Conservation (phyloP, 768 basidiomycete genomes). For the Mycena polygramma region DNA sequence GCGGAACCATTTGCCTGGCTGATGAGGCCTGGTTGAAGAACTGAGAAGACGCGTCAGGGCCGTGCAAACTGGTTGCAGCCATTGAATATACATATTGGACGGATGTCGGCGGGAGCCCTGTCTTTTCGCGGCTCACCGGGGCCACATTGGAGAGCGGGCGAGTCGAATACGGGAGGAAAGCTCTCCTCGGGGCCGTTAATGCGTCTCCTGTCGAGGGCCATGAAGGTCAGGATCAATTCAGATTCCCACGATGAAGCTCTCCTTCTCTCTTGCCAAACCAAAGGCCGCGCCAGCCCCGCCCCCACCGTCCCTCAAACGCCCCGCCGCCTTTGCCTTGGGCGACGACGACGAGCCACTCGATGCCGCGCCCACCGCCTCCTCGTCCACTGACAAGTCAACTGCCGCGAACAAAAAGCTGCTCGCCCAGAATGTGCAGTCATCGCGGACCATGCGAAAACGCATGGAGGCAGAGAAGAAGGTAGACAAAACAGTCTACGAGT, state of each 20-base stretch:
- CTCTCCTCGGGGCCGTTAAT: slow-evolving; percentile 94
- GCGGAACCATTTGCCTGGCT: slow-evolving; percentile 96
- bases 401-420: slow-evolving; percentile 67
- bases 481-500: slow-evolving; percentile 90
- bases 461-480: slow-evolving; percentile 85
- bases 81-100: slow-evolving; percentile 81
- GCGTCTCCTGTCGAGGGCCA: slow-evolving; percentile 87
- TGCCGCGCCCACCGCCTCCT: slow-evolving; percentile 60
- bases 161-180: slow-evolving; percentile 70
- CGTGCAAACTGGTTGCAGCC: too few species aligned
- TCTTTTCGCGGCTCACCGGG: slow-evolving; percentile 59
- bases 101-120: slow-evolving; percentile 73
- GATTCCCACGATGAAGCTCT: slow-evolving; percentile 78
- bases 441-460: slow-evolving; percentile 75
- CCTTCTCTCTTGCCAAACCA: slow-evolving; percentile 84
- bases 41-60: slow-evolving; percentile 55
- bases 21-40: slow-evolving; percentile 90
- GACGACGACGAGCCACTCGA: slow-evolving; percentile 74
- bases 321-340: slow-evolving; percentile 72
- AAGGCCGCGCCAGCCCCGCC: slow-evolving; percentile 63
- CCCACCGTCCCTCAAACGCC: slow-evolving; percentile 62
- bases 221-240: slow-evolving; percentile 38
- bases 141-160: slow-evolving; percentile 51
- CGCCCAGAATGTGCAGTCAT: slow-evolving; percentile 70
- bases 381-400: slow-evolving; percentile 49